Base-by-base conservation (phyloP, 176 grass and related monocot species). In the Oryza meyeriana region DNA sequence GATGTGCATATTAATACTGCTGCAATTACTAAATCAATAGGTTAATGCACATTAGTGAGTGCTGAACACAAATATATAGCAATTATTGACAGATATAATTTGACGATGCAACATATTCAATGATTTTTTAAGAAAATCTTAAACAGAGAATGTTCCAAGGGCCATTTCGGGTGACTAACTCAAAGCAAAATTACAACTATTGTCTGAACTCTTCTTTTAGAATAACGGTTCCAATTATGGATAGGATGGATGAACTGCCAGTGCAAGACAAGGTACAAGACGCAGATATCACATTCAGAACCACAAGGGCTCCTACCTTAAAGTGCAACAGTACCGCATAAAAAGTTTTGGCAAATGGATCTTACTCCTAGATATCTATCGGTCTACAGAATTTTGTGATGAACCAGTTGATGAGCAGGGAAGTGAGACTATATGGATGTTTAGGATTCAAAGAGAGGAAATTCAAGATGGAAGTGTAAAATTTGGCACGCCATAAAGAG, bases 21-120 rank as follows among this genome's bases (percentile, higher is more conserved):
- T 75, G 38, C 25, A 79, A 79, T 45, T 20, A 61, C 44, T 48
- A 85, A 14, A 25, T 1, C 55, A 85, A 52, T 52, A 52, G 18
- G 48, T 52, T 52, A 52, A 20, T 52, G 48, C 14, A 52, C 48
- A 52, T 52, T 20, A 20, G 17, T 52, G 4, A 52, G 44, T 47
- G 2, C 14, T 47, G 44, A 47, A 4, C 44, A 47, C 13, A 47
- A 17, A 47, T 17, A 47, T 34, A 75, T 69, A 17, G 11, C 26
- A 26, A 61, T 27, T 20, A 27, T 35, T 13, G 69, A 52, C 16
- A 20, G 48, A 22, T 22, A 50, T 50, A 52, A 52, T 52, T 52
- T 52, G 48, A 52, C 0, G 22, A 22, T 18, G 16, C 4, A 22
- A 52, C 13, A 52, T 22, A 52, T 52, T 20, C 18, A 52, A 52